phyloP scores from a whole-genome alignment of 345 rosid species.

The Camelina laxa region DNA sequence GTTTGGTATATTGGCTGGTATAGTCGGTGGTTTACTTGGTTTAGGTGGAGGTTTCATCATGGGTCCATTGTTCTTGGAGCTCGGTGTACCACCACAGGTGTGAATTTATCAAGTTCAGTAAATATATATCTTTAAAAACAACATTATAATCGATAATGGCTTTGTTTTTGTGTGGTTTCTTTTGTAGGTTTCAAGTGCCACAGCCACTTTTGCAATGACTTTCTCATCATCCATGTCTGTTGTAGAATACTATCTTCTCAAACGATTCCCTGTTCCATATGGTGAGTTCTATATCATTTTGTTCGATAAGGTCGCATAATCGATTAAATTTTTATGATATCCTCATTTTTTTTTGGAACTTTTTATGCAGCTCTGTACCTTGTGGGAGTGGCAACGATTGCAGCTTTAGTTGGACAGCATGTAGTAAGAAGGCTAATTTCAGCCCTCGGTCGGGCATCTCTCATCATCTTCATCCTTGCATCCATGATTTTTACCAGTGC shows the following conservation, averaged over 20 bases:
- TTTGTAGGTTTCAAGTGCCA: conserved; percentile 79
- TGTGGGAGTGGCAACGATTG: conserved; percentile 56
- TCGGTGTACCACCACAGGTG: conserved; percentile 83
- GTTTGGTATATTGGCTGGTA: conserved; percentile 66
- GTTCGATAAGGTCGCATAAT: background rate
- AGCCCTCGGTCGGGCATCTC: conserved; percentile 65
- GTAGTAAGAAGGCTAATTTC: conserved; percentile 57
- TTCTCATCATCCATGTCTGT: conserved; percentile 90
- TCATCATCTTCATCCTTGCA: conserved; percentile 70
- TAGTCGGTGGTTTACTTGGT: conserved; percentile 83
- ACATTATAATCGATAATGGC: background rate
- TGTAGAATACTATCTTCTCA: conserved; percentile 80
- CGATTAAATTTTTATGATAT: background rate
- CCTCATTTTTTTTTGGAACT: background rate
- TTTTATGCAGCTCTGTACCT: conserved; percentile 58
- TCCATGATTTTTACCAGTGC: conserved; percentile 64
- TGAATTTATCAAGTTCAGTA: background rate
- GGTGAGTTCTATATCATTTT: conserved; percentile 47
- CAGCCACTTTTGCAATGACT: conserved; percentile 85
- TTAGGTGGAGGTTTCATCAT: conserved; percentile 83
- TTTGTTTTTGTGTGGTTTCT: conserved; percentile 3
- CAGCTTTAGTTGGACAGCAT: conserved; percentile 68
- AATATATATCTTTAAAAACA: too few species aligned
- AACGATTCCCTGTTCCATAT: conserved; percentile 81
- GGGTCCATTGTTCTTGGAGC: conserved; percentile 80